Conservation (phyloP, 352 stramenopile species). For the Lagenidium sp. region DNA sequence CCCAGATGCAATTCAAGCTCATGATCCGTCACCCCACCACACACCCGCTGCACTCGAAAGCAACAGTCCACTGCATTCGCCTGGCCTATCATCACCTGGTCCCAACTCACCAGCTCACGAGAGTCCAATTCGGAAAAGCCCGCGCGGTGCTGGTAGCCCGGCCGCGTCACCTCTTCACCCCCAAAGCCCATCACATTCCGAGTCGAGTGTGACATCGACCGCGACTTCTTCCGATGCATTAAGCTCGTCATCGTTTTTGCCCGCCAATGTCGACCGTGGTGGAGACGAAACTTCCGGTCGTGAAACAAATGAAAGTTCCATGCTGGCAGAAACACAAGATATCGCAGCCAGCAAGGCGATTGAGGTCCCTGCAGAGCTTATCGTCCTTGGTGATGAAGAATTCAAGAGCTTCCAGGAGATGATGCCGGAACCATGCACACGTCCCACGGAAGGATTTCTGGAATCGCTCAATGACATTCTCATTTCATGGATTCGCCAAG, state of each 20-base stretch:
- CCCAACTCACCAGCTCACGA: slow-evolving; percentile 20
- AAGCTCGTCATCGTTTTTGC: slow-evolving; percentile 72
- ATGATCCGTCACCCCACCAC: slow-evolving; percentile 11
- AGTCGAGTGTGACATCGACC: slow-evolving; percentile 34
- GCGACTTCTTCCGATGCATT: slow-evolving; percentile 58
- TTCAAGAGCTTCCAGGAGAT: slow-evolving; percentile 74
- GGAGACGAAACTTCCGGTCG: slow-evolving; percentile 1
- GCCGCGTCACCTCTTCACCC: slow-evolving; percentile 40
- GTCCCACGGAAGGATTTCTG: slow-evolving; percentile 61
- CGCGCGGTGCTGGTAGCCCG: slow-evolving; percentile 35
- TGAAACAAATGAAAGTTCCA: too few species aligned
- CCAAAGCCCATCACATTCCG: slow-evolving; percentile 62
- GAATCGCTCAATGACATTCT: slow-evolving; percentile 79
- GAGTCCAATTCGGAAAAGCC: slow-evolving; percentile 46
- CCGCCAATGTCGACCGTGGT: slow-evolving; percentile 37
- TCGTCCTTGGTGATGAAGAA: slow-evolving; percentile 53
- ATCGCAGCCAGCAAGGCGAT: slow-evolving; percentile 15
- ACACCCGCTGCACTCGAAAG: slow-evolving; percentile 3
- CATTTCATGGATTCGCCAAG: slow-evolving; percentile 74
- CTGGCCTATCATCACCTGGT: slow-evolving; percentile 24
- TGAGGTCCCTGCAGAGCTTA: slow-evolving; percentile 42
- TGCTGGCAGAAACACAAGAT: background rate
- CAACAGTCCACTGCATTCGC: slow-evolving; percentile 31
- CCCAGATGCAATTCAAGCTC: slow-evolving; percentile 36
- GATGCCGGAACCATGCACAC: slow-evolving; percentile 49